phyloP scores from a whole-genome alignment of 2,329 filamentous ascomycete species.

The Aspergillus bombycis region DNA sequence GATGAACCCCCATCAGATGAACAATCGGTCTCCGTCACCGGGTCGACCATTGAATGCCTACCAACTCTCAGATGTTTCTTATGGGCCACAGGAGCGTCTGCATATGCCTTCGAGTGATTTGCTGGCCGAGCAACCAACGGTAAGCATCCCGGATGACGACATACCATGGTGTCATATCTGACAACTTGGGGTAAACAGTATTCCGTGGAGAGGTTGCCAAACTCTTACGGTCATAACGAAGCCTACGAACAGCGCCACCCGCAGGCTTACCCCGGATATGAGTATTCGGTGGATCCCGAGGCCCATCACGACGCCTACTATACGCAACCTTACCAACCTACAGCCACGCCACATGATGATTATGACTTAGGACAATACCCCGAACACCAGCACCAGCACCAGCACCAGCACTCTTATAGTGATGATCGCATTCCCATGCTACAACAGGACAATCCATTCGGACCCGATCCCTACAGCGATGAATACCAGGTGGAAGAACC shows the following conservation, averaged over 20 bases:
- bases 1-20: constrained; percentile 58
- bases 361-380: constrained; percentile 60
- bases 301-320: constrained; percentile 87
- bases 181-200: constrained; percentile 51
- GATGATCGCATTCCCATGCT: constrained; percentile 79
- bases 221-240: constrained; percentile 66
- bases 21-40: constrained; percentile 71
- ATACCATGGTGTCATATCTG: constrained; percentile 3
- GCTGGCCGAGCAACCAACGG: constrained; percentile 81
- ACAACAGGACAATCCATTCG: constrained; percentile 62
- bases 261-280: constrained; percentile 58
- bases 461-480: constrained; percentile 61
- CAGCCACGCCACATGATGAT: constrained; percentile 57
- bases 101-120: constrained; percentile 75
- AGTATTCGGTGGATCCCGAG: constrained; percentile 79
- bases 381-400: constrained; percentile 47
- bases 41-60: constrained; percentile 76
- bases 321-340: constrained; percentile 77
- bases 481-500: constrained; percentile 47
- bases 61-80: constrained; percentile 79
- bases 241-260: constrained; percentile 58
- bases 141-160: constrained; percentile 49
- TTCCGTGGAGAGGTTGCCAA: constrained; percentile 69
- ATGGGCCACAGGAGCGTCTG: constrained; percentile 61
- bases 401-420: constrained; percentile 61